Base-by-base conservation (phyloP, 352 stramenopile species). In the Globisporangium nunn region DNA sequence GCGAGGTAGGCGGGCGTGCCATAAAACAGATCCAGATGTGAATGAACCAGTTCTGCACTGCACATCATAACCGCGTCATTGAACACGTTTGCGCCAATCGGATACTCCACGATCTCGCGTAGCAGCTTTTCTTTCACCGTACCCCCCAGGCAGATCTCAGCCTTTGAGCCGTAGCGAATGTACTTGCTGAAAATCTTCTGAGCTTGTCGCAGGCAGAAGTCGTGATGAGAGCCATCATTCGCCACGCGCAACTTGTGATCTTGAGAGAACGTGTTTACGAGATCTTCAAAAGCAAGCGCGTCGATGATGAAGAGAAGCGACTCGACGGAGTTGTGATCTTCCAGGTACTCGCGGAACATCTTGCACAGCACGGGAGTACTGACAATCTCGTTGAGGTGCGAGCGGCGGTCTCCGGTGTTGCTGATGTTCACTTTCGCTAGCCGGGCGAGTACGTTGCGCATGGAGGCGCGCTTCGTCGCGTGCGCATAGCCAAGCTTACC, bases 161-260 rank as follows among this genome's bases (percentile, higher is more conserved):
- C 75, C 50, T 87, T 87, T 2, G 79, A 87, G 23, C 79, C 79
- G 50, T 78, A 85, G 12, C 78, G 78, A 18, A 89, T 72, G 46
- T 85, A 89, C 58, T 89, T 89, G 63, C 79, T 87, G 59, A 86
- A 89, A 63, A 86, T 87, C 47, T 89, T 89, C 45, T 85, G 74
- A 3, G 78, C 74, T 33, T 87, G 70, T 1, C 76, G 72, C 39
- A 85, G 60, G 18, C 74, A 83, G 33, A 81, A 89, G 44, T 85
- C 75, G 43, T 82, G 60, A 14, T 76, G 72, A 2, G 74, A 82
- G 2, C 53, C 54, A 37, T 67, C 58, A 15, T 47, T n/a, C 5
- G 55, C 39, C 41, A 39, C 11, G 6, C 62, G 48, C 15, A 73
- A 48, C 28, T 66, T 62, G 2, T 60, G 53, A 28, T 57, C 28